phyloP scores from a whole-genome alignment of 768 basidiomycete genomes.

The Panaeolus cyanescens region DNA sequence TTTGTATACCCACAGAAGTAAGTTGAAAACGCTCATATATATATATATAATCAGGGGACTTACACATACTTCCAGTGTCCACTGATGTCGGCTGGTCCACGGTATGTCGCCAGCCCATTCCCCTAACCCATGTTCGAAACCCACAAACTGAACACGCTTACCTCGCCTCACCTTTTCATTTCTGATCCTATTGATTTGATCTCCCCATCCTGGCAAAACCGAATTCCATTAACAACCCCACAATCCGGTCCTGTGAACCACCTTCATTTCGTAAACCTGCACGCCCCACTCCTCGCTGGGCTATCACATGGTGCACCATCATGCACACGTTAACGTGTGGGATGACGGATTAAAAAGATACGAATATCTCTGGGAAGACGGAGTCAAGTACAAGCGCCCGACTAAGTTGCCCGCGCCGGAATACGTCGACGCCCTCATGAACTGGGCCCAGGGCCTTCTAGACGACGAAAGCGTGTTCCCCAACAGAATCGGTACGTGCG shows the following conservation, averaged over 20 bases:
- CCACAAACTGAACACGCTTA: neutral
- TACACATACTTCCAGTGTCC: slow-evolving; percentile 60
- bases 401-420: slow-evolving; percentile 95
- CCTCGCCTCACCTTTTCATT: neutral
- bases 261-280: too few relatives aligned
- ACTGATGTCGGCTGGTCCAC: slow-evolving; percentile 95
- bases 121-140: neutral
- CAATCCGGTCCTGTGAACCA: neutral
- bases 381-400: slow-evolving; percentile 81
- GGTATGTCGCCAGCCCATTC: slow-evolving; percentile 49
- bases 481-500: slow-evolving; percentile 80
- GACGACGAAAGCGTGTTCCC: slow-evolving; percentile 95
- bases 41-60: slow-evolving; percentile 9
- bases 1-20: slow-evolving; percentile 93
- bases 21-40: slow-evolving; percentile 18
- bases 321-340: neutral
- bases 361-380: slow-evolving; percentile 95
- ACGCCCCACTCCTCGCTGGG: neutral
- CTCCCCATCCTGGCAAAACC: neutral
- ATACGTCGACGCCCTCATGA: slow-evolving; percentile 98
- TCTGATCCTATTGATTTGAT: neutral
- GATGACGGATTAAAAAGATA: slow-evolving; percentile 51
- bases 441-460: slow-evolving; percentile 91
- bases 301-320: neutral
- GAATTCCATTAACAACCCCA: neutral